Conservation (phyloP, 108 stramenopile genomes). For the Stephanodiscus minutulus region DNA sequence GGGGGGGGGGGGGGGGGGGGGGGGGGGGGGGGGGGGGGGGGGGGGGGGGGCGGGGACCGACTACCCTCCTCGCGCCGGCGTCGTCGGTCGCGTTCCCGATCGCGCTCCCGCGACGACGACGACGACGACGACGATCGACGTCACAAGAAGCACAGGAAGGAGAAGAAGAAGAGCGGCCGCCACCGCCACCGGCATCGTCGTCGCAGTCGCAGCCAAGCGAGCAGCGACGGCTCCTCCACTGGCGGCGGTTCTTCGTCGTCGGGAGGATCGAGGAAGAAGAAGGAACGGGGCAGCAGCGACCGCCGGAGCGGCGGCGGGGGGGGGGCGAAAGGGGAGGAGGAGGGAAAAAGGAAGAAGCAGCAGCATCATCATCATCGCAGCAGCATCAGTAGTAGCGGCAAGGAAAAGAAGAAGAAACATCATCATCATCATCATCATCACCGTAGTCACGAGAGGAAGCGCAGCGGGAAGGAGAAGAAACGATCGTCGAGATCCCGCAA, state of each 20-base stretch:
- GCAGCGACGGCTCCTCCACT: neutral
- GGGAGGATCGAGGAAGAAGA: too few relatives aligned
- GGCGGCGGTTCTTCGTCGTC: too few relatives aligned
- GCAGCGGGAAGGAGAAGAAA: constrained; percentile 17
- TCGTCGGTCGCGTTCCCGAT: constrained; percentile 16
- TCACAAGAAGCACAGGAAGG: constrained; percentile 35
- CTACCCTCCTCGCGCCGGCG: too few relatives aligned
- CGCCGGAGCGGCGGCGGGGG: too few relatives aligned
- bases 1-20: too few relatives aligned
- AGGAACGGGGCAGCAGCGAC: too few relatives aligned
- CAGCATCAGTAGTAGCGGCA: constrained; percentile 5
- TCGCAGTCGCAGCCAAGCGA: constrained; percentile 19
- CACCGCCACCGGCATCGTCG: constrained; percentile 11
- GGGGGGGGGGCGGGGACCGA: too few relatives aligned
- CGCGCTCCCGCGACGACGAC: constrained; percentile 10
- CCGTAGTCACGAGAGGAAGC: constrained; percentile 20
- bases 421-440: constrained; percentile 7
- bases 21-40: too few relatives aligned
- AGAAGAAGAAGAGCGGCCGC: constrained; percentile 17
- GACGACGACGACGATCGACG: constrained; percentile 16
- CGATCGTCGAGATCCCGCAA: constrained; percentile 30
- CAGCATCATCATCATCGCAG: neutral
- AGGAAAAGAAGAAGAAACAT: constrained; percentile 27
- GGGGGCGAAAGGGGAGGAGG: too few relatives aligned
- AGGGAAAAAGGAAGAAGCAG: constrained; percentile 31